These are phyloP conservation scores for Botrytis squamosa DNA, from an alignment of 2,329 filamentous ascomycete genomes.

Conservation along the genomic window DNA sequence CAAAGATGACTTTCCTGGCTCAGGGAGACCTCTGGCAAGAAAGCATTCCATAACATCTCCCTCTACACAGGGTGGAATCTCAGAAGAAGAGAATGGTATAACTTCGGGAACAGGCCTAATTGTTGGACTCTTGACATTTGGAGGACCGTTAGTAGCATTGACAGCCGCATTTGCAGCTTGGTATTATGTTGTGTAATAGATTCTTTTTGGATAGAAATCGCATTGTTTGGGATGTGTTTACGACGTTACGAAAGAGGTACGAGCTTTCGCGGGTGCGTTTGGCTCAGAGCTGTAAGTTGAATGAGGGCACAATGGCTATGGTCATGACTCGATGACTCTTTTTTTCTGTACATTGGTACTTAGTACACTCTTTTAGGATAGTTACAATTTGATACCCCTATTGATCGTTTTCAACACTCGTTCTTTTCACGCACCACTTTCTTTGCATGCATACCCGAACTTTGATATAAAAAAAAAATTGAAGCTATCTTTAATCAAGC, in stretches of 20 bases:
- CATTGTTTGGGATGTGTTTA: background rate
- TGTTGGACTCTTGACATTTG: constrained; percentile 9
- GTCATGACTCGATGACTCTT: background rate
- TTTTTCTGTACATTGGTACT: background rate
- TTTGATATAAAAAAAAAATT: background rate
- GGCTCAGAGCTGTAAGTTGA: background rate
- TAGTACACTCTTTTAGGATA: constrained; percentile 16
- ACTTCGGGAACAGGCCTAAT: background rate
- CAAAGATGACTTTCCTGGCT: constrained; percentile 1
- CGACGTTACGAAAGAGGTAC: background rate
- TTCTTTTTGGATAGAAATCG: background rate
- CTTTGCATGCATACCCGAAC: background rate
- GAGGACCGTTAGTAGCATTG: constrained; percentile 11
- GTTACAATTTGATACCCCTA: constrained; percentile 20
- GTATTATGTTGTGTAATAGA: constrained; percentile 15
- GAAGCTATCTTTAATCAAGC: background rate
- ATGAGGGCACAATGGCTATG: background rate
- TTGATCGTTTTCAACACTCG: background rate
- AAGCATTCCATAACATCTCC: background rate
- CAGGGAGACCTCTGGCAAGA: constrained; percentile 1
- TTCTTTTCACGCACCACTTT: background rate
- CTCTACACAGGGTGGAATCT: background rate
- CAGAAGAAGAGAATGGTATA: background rate
- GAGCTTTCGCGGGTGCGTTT: background rate
- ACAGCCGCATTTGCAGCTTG: constrained; percentile 18